These are phyloP conservation scores for Microdochium paspali DNA, from an alignment of 2,329 filamentous ascomycete genomes.

Conservation along the genomic window DNA sequence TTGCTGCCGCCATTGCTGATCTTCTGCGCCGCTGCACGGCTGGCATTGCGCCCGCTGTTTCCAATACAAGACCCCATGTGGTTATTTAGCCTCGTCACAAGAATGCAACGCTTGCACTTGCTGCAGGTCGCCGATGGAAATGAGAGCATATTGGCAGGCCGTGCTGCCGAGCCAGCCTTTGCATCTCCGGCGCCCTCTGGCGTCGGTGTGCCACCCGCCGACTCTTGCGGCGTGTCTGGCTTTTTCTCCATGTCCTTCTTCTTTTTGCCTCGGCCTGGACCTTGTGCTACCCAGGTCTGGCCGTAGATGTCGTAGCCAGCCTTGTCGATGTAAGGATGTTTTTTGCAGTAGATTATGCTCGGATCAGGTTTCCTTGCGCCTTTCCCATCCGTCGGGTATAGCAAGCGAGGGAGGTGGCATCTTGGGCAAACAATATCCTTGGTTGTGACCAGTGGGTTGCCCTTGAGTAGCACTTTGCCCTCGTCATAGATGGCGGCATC, in stretches of 20 bases:
- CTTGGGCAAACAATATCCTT: conserved; percentile 64
- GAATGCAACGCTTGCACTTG: conserved; percentile 57
- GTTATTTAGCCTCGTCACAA: conserved; percentile 56
- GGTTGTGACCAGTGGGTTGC: conserved; percentile 63
- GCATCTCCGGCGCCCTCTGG: conserved; percentile 33
- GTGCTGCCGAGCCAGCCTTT: conserved; percentile 17
- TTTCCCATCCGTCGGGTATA: conserved; percentile 63
- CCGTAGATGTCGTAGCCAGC: conserved; percentile 73
- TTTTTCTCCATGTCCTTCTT: conserved; percentile 68
- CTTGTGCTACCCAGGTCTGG: conserved; percentile 68
- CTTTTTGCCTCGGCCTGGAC: conserved; percentile 64
- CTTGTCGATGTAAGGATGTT: conserved; percentile 68
- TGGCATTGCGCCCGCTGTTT: conserved; percentile 54
- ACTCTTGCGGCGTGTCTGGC: conserved; percentile 32
- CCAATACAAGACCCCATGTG: conserved; percentile 62
- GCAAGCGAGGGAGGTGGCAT: conserved; percentile 64
- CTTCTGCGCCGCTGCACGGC: conserved; percentile 52
- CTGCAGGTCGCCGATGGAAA: conserved; percentile 58
- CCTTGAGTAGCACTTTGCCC: conserved; percentile 58
- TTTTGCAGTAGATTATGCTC: conserved; percentile 66
- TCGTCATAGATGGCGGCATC: conserved; percentile 63
- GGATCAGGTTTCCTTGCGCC: conserved; percentile 58
- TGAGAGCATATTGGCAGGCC: conserved; percentile 51
- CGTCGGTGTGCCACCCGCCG: conserved; percentile 25
- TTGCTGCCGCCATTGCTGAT: conserved; percentile 46